Evolutionary conservation across 805 yeast genomes (phyloP).

Genomic region (Wickerhamiella spandovensis): DNA sequence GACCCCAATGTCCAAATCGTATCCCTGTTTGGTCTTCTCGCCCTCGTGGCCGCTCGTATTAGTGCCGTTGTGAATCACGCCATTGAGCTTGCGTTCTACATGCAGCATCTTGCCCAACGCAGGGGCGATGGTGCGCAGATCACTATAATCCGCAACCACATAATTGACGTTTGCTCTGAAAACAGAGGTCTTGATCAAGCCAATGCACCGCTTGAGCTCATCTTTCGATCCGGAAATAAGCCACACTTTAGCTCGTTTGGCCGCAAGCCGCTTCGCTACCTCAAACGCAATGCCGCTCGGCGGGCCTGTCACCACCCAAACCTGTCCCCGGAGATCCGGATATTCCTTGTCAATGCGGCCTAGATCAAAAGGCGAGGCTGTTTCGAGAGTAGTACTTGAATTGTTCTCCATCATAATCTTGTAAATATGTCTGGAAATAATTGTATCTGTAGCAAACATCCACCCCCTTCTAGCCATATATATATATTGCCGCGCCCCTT

Average conservation of each 20-base stretch:
- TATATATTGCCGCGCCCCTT: background rate
- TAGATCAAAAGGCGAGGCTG: background rate
- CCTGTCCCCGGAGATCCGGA: slow-evolving; percentile 24
- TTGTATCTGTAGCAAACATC: no score
- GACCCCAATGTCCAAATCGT: slow-evolving; percentile 33
- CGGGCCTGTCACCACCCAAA: slow-evolving; percentile 13
- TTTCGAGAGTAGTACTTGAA: background rate
- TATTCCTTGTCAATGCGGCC: background rate
- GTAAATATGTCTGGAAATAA: no score
- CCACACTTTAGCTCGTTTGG: slow-evolving; percentile 25
- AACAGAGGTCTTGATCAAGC: slow-evolving; percentile 18
- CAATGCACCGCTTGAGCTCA: slow-evolving; percentile 22
- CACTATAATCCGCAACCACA: slow-evolving; percentile 11
- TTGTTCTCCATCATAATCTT: background rate
- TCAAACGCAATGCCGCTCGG: slow-evolving; percentile 10
- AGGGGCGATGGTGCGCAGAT: slow-evolving; percentile 10
- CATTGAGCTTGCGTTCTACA: slow-evolving; percentile 1
- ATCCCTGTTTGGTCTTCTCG: slow-evolving; percentile 30
- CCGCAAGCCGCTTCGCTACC: slow-evolving; percentile 5
- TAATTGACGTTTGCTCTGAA: slow-evolving; percentile 11
- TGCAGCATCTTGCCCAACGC: slow-evolving; percentile 4
- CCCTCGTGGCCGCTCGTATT: slow-evolving; percentile 21
- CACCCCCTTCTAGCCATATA: no score
- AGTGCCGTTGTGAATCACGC: slow-evolving; percentile 10
- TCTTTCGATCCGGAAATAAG: slow-evolving; percentile 25